Evolutionary conservation across 805 yeast species (phyloP).

Genomic region (Myxozyma vanderwaltii): DNA sequence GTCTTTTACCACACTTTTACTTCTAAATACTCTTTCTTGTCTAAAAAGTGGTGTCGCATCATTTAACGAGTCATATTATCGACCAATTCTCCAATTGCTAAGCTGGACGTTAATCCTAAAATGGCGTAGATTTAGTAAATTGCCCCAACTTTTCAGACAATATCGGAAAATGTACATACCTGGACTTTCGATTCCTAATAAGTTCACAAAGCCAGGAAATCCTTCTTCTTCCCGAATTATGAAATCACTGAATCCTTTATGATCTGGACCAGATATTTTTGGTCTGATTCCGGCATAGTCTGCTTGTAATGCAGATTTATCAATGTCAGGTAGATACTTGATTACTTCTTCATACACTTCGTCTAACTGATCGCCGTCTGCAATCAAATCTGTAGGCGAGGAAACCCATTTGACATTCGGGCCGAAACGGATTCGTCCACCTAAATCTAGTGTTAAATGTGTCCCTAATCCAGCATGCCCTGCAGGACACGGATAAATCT

Average conservation of each 20-base stretch:
- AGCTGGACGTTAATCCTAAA: conserved; percentile 70
- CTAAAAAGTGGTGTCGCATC: too few species aligned
- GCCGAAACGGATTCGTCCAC: conserved; percentile 79
- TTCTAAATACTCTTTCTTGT: too few species aligned
- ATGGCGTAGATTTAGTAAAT: neutral
- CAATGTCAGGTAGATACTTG: conserved; percentile 64
- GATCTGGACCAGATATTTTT: conserved; percentile 56
- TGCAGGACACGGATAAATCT: conserved; percentile 75
- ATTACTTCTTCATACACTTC: conserved; percentile 61
- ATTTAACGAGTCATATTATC: conserved; percentile 33
- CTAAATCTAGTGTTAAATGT: conserved; percentile 80
- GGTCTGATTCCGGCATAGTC: conserved; percentile 86
- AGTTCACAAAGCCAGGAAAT: conserved; percentile 74
- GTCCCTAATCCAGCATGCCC: conserved; percentile 81
- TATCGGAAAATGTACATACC: conserved; percentile 5
- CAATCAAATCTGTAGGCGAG: conserved; percentile 39
- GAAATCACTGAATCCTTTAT: conserved; percentile 66
- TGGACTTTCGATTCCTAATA: conserved; percentile 86
- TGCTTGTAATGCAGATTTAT: conserved; percentile 56
- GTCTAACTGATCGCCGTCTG: conserved; percentile 48
- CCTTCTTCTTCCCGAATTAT: conserved; percentile 69
- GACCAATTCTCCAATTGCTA: conserved; percentile 83
- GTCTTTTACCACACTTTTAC: too few species aligned
- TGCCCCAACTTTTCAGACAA: too few species aligned
- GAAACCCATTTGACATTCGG: conserved; percentile 84